Evolutionary conservation across 2,329 filamentous ascomycete species (phyloP).

Genomic region (Coniochaeta ligniaria): DNA sequence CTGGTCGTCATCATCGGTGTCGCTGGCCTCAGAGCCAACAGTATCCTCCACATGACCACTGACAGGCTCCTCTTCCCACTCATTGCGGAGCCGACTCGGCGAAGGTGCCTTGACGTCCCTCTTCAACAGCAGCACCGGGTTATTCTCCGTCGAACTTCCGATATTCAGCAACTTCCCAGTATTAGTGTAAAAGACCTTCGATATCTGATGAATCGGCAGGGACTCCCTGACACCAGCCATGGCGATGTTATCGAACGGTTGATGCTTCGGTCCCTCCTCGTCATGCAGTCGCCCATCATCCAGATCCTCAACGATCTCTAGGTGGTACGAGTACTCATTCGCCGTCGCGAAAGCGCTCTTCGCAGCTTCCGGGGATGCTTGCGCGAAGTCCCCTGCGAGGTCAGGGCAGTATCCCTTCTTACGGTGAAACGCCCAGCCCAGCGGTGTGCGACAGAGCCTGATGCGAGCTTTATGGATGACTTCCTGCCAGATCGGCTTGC

Average conservation of each 20-base stretch:
- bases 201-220: slow-evolving; percentile 54
- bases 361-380: not conserved
- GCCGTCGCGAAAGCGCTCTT: slow-evolving; percentile 15
- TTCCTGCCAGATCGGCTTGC: slow-evolving; percentile 82
- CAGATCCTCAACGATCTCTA: slow-evolving; percentile 77
- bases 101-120: slow-evolving; percentile 59
- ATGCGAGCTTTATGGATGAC: slow-evolving; percentile 89
- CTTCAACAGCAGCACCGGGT: slow-evolving; percentile 68
- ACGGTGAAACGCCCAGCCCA: slow-evolving; percentile 40
- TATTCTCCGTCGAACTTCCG: slow-evolving; percentile 48
- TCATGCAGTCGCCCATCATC: slow-evolving; percentile 49
- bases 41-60: not conserved
- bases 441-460: slow-evolving; percentile 66
- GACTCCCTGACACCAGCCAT: slow-evolving; percentile 43
- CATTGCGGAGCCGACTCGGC: slow-evolving; percentile 35
- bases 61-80: slow-evolving; percentile 6
- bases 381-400: not conserved
- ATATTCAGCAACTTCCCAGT: slow-evolving; percentile 88
- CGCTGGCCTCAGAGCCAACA: not conserved
- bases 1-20: slow-evolving; percentile 26
- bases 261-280: slow-evolving; percentile 19
- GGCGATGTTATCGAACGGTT: slow-evolving; percentile 31
- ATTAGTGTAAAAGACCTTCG: slow-evolving; percentile 90
- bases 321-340: slow-evolving; percentile 64
- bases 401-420: slow-evolving; percentile 20